Conservation (phyloP, 441 rosid species). For the Jatropha multifida region DNA sequence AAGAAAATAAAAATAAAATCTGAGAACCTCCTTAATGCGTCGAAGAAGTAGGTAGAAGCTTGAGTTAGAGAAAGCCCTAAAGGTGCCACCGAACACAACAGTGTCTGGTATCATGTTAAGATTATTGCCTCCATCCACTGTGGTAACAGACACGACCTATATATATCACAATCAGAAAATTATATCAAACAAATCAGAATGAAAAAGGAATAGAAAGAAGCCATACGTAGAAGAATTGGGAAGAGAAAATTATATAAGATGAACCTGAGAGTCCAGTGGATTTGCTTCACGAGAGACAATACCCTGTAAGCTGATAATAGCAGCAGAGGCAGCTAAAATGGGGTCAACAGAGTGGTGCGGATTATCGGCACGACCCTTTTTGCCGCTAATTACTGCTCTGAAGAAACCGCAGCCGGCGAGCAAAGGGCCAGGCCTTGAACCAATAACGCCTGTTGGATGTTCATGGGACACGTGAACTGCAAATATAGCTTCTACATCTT, state of each 20-base stretch:
- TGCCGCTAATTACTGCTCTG: slow-evolving; percentile 51
- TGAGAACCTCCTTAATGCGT: slow-evolving; percentile 65
- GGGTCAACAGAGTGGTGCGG: slow-evolving; percentile 44
- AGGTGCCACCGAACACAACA: slow-evolving; percentile 70
- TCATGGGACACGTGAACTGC: slow-evolving; percentile 81
- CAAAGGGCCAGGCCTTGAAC: slow-evolving; percentile 82
- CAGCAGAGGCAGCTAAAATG: slow-evolving; percentile 71
- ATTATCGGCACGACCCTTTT: slow-evolving; percentile 23
- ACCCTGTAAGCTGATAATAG: slow-evolving; percentile 73
- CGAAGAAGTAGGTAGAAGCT: slow-evolving; percentile 63
- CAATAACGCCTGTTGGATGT: slow-evolving; percentile 68
- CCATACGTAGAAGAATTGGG: neutral
- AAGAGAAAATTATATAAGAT: no score
- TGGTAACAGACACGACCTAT: slow-evolving; percentile 85
- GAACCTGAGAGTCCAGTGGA: slow-evolving; percentile 77
- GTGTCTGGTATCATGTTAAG: slow-evolving; percentile 45
- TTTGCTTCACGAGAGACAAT: slow-evolving; percentile 90
- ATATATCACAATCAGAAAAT: neutral
- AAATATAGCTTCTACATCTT: slow-evolving; percentile 74
- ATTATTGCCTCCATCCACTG: slow-evolving; percentile 60
- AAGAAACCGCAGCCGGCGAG: slow-evolving; percentile 96
- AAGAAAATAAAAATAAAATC: neutral
- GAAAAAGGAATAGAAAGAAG: neutral
- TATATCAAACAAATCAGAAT: no score
- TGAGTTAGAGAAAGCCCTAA: slow-evolving; percentile 77